A percentile compares a stretch with the other conserved stretches of the same genome.
Conservation (phyloP, 2,329 filamentous ascomycete species). For the Diplodia scrobiculata region DNA sequence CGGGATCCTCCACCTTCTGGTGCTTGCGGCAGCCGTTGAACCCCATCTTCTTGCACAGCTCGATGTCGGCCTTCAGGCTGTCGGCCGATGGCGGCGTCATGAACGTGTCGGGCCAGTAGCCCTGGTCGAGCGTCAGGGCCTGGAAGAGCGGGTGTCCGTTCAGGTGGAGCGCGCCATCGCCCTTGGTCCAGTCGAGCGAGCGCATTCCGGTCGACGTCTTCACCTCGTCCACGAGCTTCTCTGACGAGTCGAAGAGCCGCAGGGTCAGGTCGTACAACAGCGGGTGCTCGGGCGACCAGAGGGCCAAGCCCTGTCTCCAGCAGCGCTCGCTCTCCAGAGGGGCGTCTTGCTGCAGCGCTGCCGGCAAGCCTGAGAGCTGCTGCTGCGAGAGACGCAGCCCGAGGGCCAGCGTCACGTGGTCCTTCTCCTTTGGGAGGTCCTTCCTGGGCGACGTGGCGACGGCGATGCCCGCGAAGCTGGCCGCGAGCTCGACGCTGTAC, state of each 20-base stretch:
- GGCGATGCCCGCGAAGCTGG: conserved; percentile 53
- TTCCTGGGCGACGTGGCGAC: conserved; percentile 52
- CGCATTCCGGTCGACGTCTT: conserved; percentile 64
- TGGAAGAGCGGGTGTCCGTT: conserved; percentile 64
- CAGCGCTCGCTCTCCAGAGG: conserved; percentile 46
- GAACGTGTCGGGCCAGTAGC: conserved; percentile 64
- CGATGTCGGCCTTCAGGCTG: conserved; percentile 56
- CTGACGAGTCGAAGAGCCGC: conserved; percentile 51
- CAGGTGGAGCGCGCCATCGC: conserved; percentile 61
- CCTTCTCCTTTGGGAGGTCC: conserved; percentile 54
- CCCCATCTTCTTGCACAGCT: conserved; percentile 61
- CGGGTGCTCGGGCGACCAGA: conserved; percentile 64
- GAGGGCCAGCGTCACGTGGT: conserved; percentile 53
- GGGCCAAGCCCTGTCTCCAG: conserved; percentile 60
- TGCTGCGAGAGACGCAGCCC: conserved; percentile 53
- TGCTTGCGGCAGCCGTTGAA: conserved; percentile 68
- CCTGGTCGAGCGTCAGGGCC: conserved; percentile 62
- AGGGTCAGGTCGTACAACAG: conserved; percentile 60
- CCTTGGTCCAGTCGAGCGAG: conserved; percentile 60
- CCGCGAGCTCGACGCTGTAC: conserved; percentile 58
- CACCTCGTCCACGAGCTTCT: conserved; percentile 57
- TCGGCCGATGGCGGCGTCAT: conserved; percentile 59
- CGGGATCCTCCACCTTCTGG: conserved; percentile 64
- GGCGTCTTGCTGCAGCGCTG: conserved; percentile 39
- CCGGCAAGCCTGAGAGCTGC: conserved; percentile 47